Percentiles rank a stretch among this genome's conserved stretches.
Conservation (phyloP, 106 monocot species). For the Allium cepa region DNA sequence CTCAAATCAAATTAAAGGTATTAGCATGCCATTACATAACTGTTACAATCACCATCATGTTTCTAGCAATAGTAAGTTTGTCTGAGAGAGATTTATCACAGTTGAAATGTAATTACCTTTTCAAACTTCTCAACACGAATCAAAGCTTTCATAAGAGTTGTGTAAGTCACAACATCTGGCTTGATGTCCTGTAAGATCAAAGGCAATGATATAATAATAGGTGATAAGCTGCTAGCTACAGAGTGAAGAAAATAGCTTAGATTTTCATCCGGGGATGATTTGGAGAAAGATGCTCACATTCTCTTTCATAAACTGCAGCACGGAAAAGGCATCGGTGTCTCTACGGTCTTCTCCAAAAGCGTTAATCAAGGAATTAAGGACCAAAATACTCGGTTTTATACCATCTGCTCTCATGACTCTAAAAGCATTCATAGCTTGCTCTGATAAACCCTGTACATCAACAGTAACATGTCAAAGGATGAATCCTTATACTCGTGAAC, state of each 20-base stretch:
- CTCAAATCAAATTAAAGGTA: no score
- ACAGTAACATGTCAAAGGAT: background rate
- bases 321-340: slow-evolving; percentile 81
- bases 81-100: no score
- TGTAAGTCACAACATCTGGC: slow-evolving; percentile 97
- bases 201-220: slow-evolving; percentile 2
- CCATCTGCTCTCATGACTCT: slow-evolving; percentile 96
- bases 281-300: slow-evolving; percentile 41
- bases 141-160: slow-evolving; percentile 95
- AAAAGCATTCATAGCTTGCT: slow-evolving; percentile 84
- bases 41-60: no score
- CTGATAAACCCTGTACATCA: slow-evolving; percentile 61
- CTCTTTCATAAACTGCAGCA: slow-evolving; percentile 90
- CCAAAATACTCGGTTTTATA: slow-evolving; percentile 65
- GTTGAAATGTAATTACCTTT: slow-evolving; percentile 32
- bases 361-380: slow-evolving; percentile 94
- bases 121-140: slow-evolving; percentile 95
- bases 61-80: no score
- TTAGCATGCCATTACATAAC: no score
- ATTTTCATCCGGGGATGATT: no score
- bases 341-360: slow-evolving; percentile 97
- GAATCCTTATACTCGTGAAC: no score
- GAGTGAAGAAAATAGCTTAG: no score
- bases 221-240: background rate
- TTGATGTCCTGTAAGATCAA: slow-evolving; percentile 48